A percentile compares a stretch with the other conserved stretches of the same genome.
phyloP scores from a whole-genome alignment of 2,329 filamentous ascomycete species.

The Dactylellina leptospora region DNA sequence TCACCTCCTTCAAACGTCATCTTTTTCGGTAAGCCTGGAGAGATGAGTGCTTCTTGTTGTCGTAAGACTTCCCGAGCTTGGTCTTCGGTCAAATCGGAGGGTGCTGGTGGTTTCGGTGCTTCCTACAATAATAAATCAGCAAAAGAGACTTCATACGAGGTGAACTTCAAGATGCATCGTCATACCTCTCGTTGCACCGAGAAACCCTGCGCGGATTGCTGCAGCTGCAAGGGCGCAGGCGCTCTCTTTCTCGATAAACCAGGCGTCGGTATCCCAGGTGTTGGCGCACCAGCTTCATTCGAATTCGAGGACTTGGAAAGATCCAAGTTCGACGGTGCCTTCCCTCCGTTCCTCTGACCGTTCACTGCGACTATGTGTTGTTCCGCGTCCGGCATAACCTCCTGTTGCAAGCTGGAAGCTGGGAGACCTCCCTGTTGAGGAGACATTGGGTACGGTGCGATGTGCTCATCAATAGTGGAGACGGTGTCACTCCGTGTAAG shows the following conservation, averaged over 20 bases:
- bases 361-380: constrained; percentile 44
- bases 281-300: constrained; percentile 35
- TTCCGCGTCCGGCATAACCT: constrained; percentile 46
- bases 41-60: constrained; percentile 46
- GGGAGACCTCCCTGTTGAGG: constrained; percentile 25
- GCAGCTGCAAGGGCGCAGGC: constrained; percentile 54
- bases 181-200: constrained; percentile 34
- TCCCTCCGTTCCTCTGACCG: constrained; percentile 14
- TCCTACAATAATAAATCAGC: constrained; percentile 8
- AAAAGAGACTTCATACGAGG: neutral
- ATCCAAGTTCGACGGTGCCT: constrained; percentile 30
- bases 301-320: constrained; percentile 33
- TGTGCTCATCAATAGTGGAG: constrained; percentile 34
- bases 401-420: constrained; percentile 19
- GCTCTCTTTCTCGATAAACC: constrained; percentile 58
- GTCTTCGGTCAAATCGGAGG: constrained; percentile 45
- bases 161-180: neutral
- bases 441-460: constrained; percentile 47
- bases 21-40: constrained; percentile 44
- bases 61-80: constrained; percentile 46
- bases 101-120: constrained; percentile 22
- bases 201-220: constrained; percentile 41
- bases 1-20: constrained; percentile 43
- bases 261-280: constrained; percentile 33
- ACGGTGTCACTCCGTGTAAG: constrained; percentile 42